Evolutionary conservation across 1,139 yeast genomes (phyloP), one percentile per base, ranked within the genome.

Genomic region (Suhomyces guaymorum): DNA sequence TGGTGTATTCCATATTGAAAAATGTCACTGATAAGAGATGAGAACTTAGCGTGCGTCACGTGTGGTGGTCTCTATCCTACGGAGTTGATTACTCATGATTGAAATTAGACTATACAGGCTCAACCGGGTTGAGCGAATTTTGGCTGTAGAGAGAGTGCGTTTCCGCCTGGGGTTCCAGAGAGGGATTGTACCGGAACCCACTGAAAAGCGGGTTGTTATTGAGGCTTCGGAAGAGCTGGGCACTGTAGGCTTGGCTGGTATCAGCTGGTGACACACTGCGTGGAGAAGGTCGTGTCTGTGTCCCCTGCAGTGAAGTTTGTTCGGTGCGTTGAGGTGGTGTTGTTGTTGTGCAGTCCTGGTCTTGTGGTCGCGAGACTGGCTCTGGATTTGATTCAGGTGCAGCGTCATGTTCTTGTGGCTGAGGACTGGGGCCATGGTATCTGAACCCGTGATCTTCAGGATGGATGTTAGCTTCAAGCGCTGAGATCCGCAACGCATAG

Each of bases 401-500:
- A 13, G 26, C 7, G 15, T 25, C 17, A 12, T 2, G n/a, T n/a
- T n/a, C n/a, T n/a, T n/a, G n/a, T n/a, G n/a, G n/a, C n/a, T n/a
- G n/a, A n/a, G n/a, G n/a, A 17, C 8, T 17, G 8, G 7, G 19
- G 8, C 30, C 32, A 14, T 26, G 29, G 15, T 37, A 37, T 7
- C 40, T 31, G 30, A 37, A 37, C 3, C 40, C 40, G 20, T 30
- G 30, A 16, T 27, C 24, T 17, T 33, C 31, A n/a, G 27, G 33
- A 20, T 24, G 33, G 15, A 33, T 24, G 9, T 39, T 35, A 12
- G 28, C 28, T 14, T 36, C 39, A 3, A 39, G 28, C 9, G 37
- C 38, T 4, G 42, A 39, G 4, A 39, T 16, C 11, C 24, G 39
- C 14, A 39, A 27, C 8, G 39, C 42, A 15, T 26, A 24, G n/a